Base-by-base conservation (phyloP, 176 grass and related monocot species). In the Cenchrus fungigraminus region DNA sequence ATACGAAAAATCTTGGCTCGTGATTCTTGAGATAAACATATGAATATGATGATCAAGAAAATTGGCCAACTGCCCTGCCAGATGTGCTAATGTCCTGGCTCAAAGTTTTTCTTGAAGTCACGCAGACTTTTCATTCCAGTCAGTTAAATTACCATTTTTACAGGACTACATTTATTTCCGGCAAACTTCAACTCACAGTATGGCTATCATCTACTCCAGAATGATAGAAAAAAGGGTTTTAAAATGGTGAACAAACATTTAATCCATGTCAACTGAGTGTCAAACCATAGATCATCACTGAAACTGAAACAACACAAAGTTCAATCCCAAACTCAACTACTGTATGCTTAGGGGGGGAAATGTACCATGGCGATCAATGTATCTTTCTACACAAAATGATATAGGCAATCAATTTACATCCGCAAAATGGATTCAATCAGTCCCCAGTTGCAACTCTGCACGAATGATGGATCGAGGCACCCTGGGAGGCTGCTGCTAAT, bases 321-420 rank as follows among this genome's bases (percentile, higher is more conserved):
- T 31, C 28, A 72, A 50, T 75, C 29, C 15, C 1, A 75, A 56
- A 12, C 51, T 12, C 29, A 75, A 14, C 45, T 25, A 72, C 45
- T 50, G n/a, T 31, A 37, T 32, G 14, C 37, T 40, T 4, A 40
- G 37, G 3, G 37, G 37, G 37, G 37, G 3, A 12, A 44, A 12
- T 28, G 46, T 12, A 45, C 14, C 20, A 34, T 14, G 19, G 31
- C 14, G 45, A 79, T 79, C 31, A 79, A 80, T 79, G 65, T 63
- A 65, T 54, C 46, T 42, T 72, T 86, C 16, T 78, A 76, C 68
- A 80, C 45, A 71, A 47, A 71, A 47, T 44, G 55, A 79, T 60
- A 60, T n/a, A 54, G 8, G 42, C 70, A 71, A 57, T 49, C 64
- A 71, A 58, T 82, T 77, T 82, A 82, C 72, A 86, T 82, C 56